phyloP scores from a whole-genome alignment of 2,329 filamentous ascomycete species.

The Beauveria bassiana region DNA sequence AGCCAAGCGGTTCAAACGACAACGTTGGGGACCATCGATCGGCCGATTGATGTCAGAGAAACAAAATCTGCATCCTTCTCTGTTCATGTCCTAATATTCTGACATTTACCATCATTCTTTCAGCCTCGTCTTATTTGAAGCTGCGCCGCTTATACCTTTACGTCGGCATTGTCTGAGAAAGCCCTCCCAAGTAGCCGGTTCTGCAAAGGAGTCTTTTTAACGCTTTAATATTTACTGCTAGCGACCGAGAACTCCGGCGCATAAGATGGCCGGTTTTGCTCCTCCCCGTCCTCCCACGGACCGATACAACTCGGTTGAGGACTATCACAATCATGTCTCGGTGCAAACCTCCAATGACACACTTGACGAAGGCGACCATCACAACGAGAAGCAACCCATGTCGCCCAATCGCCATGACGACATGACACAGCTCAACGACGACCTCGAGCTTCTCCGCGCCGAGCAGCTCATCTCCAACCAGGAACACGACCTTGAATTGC shows the following conservation, averaged over 20 bases:
- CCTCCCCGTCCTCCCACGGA: constrained; percentile 5
- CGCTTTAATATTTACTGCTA: not conserved
- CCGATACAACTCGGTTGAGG: constrained; percentile 12
- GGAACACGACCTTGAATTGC: constrained; percentile 26
- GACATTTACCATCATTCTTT: not conserved
- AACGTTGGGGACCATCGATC: not conserved
- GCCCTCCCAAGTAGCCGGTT: not conserved
- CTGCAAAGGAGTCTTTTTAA: not conserved
- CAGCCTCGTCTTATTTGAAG: not conserved
- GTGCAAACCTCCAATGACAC: constrained; percentile 22
- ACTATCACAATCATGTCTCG: constrained; percentile 18
- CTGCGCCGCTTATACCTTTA: not conserved
- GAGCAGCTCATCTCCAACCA: constrained; percentile 39
- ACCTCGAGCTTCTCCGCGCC: constrained; percentile 40
- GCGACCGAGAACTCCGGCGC: not conserved
- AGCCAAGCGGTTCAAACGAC: constrained; percentile 4
- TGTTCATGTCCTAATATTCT: too few relatives aligned
- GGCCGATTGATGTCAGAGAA: not conserved
- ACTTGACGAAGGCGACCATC: constrained; percentile 16
- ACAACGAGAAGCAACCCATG: constrained; percentile 8
- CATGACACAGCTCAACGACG: constrained; percentile 35
- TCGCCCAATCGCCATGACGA: constrained; percentile 26
- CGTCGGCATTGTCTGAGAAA: not conserved
- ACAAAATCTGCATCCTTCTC: not conserved
- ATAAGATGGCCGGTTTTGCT: constrained; percentile 7